phyloP scores from a whole-genome alignment of 2,329 filamentous ascomycete genomes.

The Neobulgaria alba region DNA sequence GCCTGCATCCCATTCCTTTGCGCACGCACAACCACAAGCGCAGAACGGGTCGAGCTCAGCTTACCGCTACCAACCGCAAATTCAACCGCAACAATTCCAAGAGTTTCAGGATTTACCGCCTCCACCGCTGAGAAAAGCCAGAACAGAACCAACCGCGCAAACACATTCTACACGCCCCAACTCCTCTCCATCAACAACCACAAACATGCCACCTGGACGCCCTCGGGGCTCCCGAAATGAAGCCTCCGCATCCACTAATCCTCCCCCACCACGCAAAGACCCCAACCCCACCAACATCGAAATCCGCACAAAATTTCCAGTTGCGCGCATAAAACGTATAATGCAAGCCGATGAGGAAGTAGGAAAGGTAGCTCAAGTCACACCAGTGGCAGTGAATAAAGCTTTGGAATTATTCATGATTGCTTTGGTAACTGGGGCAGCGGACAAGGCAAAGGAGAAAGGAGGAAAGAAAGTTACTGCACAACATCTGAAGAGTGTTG shows the following conservation, averaged over 20 bases:
- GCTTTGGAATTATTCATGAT: conserved; percentile 98
- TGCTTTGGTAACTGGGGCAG: conserved; percentile 79
- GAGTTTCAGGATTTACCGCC: neutral
- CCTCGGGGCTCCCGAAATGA: conserved; percentile 11
- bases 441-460: conserved; percentile 71
- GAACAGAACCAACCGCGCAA: neutral
- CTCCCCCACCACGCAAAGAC: conserved; percentile 31
- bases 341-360: conserved; percentile 99
- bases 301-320: conserved; percentile 92
- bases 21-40: conserved; percentile 3
- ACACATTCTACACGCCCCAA: neutral
- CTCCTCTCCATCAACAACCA: conserved; percentile 1
- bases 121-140: too few relatives aligned
- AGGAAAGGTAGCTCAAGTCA: conserved; percentile 95
- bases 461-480: conserved; percentile 86
- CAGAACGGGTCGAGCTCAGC: too few relatives aligned
- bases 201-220: conserved; percentile 16
- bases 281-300: conserved; percentile 42
- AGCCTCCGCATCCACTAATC: conserved; percentile 2
- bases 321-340: conserved; percentile 94
- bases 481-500: conserved; percentile 82
- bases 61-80: conserved; percentile 6
- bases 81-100: conserved; percentile 5
- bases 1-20: conserved; percentile 20
- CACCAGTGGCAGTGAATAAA: conserved; percentile 89